Evolutionary conservation across 805 yeast genomes (phyloP), one percentile per base, ranked within the genome.

Genomic region (Cyberlindnera japonica): DNA sequence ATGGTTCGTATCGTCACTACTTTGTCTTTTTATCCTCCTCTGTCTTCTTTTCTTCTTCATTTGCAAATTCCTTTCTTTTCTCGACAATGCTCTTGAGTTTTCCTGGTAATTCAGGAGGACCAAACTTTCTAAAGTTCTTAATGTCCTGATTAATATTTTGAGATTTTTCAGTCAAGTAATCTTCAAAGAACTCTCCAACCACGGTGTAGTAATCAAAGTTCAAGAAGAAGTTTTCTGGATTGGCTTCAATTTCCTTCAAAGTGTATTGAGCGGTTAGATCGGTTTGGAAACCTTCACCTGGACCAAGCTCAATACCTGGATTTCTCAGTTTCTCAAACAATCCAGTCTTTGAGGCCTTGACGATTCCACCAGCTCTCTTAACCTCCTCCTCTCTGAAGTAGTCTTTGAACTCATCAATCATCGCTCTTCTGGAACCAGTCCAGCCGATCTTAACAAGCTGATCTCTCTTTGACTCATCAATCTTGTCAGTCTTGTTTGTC

Each of bases 341-440:
- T 16, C 96, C 96, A 20, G 74, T 67, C 57, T 77, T 77, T 59
- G 78, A 83, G 9, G 96, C 95, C 54, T 76, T 74, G 37, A 88
- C 75, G 53, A 86, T 69, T 18, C 88, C 86, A 43, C 95, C 96
- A 50, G 69, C 75, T 53, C 75, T 70, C 50, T 79, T 74, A 58
- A 84, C 76, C 54, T 74, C 72, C 51, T 64, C 65, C 37, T 80
- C 77, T 54, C 91, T 78, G 70, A 78, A 83, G 54, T 65, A 71
- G 46, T 79, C 83, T 54, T 75, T 76, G 72, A 82, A 91, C 48
- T 79, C 88, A 28, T 77, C 83, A 20, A 77, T 65, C 16, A 81
- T 72, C 12, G 83, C 83, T 51, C 81, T 80, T 62, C 81, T 83
- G 18, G 93, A 74, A 39, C 96, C 95, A n/a, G 96, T 88, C 98